Evolutionary conservation across 345 rosid species (phyloP), one percentile per base, ranked within the genome.

Genomic region (Gossypium stocksii): DNA sequence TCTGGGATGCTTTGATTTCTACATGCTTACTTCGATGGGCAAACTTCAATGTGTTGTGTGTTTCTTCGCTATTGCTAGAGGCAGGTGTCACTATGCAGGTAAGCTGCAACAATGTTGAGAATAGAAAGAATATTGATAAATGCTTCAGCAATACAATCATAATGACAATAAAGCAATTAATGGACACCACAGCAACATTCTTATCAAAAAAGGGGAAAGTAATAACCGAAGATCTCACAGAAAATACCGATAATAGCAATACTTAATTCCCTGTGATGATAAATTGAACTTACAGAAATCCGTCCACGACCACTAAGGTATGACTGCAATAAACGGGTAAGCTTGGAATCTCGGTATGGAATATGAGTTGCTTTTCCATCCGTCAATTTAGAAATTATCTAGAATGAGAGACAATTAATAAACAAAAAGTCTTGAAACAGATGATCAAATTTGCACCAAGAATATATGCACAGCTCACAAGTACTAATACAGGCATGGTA

Each of bases 271-370:
- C 14, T 27, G 41, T 44, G 52, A 8, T 65, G 41, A 41, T 68
- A 46, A 60, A 60, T 16, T 63, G 27, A 67, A 74, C 91, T 84
- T 83, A 88, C 94, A 84, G 94, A 90, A 58, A 86, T 72, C 64
- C 84, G 84, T 23, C 91, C 94, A 82, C 84, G 83, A 62, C 94
- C 94, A 77, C 91, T 88, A 41, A 90, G 91, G 66, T 90, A 88
- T 71, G 94, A 86, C 82, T 86, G 94, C 84, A 90, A 77, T 51
- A 90, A 78, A 69, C 94, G 88, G 2, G 94, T 88, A 76, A 90
- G 87, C 80, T 88, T 90, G 77, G 94, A 90, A 84, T 90, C 94
- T 58, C 94, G 85, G 63, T 88, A 90, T 38, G 94, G 91, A 77
- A 90, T 58, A 78, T 90, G 94, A 29, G 89, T 82, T 44, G 89